phyloP scores from a whole-genome alignment of 2,329 filamentous ascomycete genomes.

The Arthrobotrys conoides region DNA sequence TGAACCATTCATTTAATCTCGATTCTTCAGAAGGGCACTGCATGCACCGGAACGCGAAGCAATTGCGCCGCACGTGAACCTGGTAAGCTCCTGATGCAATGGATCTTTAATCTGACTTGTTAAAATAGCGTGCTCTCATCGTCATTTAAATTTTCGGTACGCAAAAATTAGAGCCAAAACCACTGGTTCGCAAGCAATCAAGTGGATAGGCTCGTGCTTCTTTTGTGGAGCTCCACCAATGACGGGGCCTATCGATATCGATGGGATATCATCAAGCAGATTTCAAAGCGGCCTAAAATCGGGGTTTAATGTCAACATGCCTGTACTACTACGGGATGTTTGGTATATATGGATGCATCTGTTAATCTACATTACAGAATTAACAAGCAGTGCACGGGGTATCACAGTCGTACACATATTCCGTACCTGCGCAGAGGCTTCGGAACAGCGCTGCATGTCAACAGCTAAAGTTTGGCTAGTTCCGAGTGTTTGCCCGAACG shows the following conservation, averaged over 20 bases:
- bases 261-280: slow-evolving; percentile 30
- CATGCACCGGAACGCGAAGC: slow-evolving; percentile 47
- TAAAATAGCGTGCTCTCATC: slow-evolving; percentile 36
- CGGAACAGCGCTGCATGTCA: slow-evolving; percentile 28
- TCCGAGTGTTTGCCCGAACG: slow-evolving; percentile 23
- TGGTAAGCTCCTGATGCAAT: slow-evolving; percentile 57
- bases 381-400: slow-evolving; percentile 22
- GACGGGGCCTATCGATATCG: slow-evolving; percentile 26
- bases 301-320: slow-evolving; percentile 36
- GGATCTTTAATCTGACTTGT: slow-evolving; percentile 57
- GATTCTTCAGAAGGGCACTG: slow-evolving; percentile 11
- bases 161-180: slow-evolving; percentile 25
- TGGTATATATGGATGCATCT: slow-evolving; percentile 57
- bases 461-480: slow-evolving; percentile 26
- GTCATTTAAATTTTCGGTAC: slow-evolving; percentile 43
- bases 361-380: slow-evolving; percentile 20
- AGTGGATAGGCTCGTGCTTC: slow-evolving; percentile 25
- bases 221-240: slow-evolving; percentile 48
- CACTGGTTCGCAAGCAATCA: background rate
- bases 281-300: slow-evolving; percentile 18
- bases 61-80: slow-evolving; percentile 61
- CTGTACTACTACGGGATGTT: slow-evolving; percentile 49
- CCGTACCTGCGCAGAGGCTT: slow-evolving; percentile 55
- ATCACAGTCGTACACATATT: slow-evolving; percentile 45
- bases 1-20: slow-evolving; percentile 37